Percentiles rank a stretch among this genome's conserved stretches.
These are phyloP conservation scores for Irpex sp. DNA, from an alignment of 1,284 basidiomycete genomes.

Conservation along the genomic window DNA sequence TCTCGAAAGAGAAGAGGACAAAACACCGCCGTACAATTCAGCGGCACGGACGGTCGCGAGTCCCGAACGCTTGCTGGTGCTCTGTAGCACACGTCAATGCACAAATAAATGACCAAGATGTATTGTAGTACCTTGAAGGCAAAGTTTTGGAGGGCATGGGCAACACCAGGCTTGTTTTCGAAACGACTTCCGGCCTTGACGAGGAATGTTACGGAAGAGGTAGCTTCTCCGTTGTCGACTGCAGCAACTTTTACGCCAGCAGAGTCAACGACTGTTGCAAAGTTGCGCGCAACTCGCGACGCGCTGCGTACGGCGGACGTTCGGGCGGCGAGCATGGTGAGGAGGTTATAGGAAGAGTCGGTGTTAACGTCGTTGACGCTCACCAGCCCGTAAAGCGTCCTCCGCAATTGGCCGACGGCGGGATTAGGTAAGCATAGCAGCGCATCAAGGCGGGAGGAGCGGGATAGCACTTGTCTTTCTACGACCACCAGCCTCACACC, in stretches of 20 bases:
- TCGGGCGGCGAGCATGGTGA: constrained; percentile 55
- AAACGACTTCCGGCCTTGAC: constrained; percentile 90
- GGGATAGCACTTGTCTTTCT: neutral
- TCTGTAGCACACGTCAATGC: constrained; percentile 40
- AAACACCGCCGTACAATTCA: constrained; percentile 91
- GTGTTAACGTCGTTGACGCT: neutral
- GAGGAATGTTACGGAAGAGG: constrained; percentile 82
- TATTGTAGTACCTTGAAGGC: constrained; percentile 79
- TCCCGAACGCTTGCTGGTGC: constrained; percentile 81
- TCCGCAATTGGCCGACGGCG: constrained; percentile 1
- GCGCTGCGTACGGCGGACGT: constrained; percentile 52
- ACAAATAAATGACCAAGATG: neutral
- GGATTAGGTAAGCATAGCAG: neutral
- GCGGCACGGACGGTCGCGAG: constrained; percentile 90
- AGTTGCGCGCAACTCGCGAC: constrained; percentile 61
- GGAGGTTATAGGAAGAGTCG: constrained; percentile 8
- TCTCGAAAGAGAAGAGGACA: constrained; percentile 82
- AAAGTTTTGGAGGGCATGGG: constrained; percentile 93
- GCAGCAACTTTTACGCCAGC: constrained; percentile 85
- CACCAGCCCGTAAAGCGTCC: neutral
- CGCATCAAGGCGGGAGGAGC: neutral
- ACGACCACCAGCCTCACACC: neutral
- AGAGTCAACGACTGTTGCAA: constrained; percentile 77
- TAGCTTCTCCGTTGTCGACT: constrained; percentile 77
- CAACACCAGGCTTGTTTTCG: constrained; percentile 83